These are phyloP conservation scores for Isoetes engelmannii DNA, from an alignment of 83 land plant genomes.

Conservation along the genomic window DNA sequence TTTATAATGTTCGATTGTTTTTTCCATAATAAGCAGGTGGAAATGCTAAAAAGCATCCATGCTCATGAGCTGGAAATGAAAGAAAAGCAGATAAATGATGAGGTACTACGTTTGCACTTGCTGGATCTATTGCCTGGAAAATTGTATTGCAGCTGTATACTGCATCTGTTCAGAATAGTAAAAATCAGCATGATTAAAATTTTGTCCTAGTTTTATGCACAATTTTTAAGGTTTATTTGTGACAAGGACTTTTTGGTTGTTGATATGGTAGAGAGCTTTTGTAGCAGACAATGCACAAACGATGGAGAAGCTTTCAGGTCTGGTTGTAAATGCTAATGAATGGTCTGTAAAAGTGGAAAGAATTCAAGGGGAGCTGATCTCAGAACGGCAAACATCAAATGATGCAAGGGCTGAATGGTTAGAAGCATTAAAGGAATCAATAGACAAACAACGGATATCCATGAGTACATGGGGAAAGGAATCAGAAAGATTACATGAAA, in stretches of 20 bases:
- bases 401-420: conserved; percentile 12
- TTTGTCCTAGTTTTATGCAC: not conserved
- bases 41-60: conserved; percentile 15
- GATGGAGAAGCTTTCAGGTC: conserved; percentile 7
- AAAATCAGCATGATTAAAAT: not conserved
- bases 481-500: not conserved
- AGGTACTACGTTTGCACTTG: conserved; percentile 10
- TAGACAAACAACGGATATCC: not conserved
- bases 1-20: not conserved
- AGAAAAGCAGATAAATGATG: conserved; percentile 10
- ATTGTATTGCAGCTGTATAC: not conserved
- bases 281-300: conserved; percentile 6
- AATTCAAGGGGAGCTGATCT: conserved; percentile 10
- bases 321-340: conserved; percentile 15
- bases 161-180: not conserved
- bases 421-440: conserved; percentile 9
- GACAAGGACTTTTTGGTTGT: not conserved
- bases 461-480: not conserved
- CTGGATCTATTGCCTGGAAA: not conserved
- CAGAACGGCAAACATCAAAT: conserved; percentile 13
- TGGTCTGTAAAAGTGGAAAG: conserved; percentile 18
- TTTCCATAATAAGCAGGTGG: conserved; percentile 2
- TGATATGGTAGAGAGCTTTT: conserved; percentile 11
- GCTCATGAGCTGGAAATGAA: conserved; percentile 13
- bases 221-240: not conserved